Evolutionary conservation across 179 eudicot species (phyloP).

Genomic region (Sideroxylon spinosum): DNA sequence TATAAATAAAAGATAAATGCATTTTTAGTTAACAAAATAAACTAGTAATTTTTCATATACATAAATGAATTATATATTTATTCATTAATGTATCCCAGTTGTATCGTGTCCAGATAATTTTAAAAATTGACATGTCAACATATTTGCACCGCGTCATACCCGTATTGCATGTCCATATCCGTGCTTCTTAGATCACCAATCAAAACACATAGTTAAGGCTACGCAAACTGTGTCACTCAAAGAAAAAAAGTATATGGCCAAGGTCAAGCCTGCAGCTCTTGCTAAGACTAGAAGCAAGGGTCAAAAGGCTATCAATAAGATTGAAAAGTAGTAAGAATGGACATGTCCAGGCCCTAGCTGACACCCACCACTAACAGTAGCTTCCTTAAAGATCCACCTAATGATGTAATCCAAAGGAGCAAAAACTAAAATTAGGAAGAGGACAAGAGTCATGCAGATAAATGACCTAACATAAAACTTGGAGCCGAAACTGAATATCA

Average conservation of each 20-base stretch:
- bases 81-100: too few species aligned
- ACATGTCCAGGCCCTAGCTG: too few species aligned
- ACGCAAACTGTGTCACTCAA: background rate
- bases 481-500: background rate
- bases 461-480: background rate
- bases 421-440: background rate
- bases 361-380: conserved; percentile 1
- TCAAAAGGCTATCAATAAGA: background rate
- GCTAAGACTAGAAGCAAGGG: background rate
- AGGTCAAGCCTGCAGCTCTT: background rate
- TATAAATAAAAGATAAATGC: too few species aligned
- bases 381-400: background rate
- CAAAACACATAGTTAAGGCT: background rate
- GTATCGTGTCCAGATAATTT: too few species aligned
- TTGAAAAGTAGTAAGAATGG: background rate
- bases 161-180: too few species aligned
- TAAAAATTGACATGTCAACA: too few species aligned
- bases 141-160: too few species aligned
- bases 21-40: too few species aligned
- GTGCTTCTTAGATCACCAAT: too few species aligned
- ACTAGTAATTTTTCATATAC: too few species aligned
- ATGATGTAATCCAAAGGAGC: background rate
- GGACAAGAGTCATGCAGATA: background rate
- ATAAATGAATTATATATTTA: too few species aligned
- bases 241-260: background rate